Evolutionary conservation across 805 yeast species (phyloP), one percentile per base, ranked within the genome.

Genomic region (Ogataea sp.): DNA sequence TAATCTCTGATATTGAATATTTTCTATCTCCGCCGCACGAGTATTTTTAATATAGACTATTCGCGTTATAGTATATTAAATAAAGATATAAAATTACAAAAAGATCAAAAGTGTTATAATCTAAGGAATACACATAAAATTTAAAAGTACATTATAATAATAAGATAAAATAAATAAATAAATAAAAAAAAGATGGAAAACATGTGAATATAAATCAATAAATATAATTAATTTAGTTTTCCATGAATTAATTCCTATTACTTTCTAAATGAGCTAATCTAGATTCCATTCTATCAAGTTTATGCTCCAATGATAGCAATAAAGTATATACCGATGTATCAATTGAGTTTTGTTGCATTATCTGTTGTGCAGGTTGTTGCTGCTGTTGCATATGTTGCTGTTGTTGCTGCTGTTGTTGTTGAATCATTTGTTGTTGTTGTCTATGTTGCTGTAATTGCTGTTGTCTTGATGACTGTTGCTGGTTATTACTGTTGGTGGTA

Each of bases 341-440:
- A 8, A 29, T n/a, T n/a, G n/a, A n/a, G n/a, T n/a, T n/a, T n/a
- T n/a, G 16, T 29, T 29, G 32, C 8, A 8, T 15, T 6, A n/a
- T 29, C 32, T n/a, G 16, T 14, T 26, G 29, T 10, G 29, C n/a
- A 5, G 9, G 15, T 16, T 29, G 32, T 29, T 32, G 34, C 20
- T 32, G 34, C 24, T 24, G 28, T 33, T 33, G 36, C 5, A 5
- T n/a, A 20, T 33, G 36, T 33, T 33, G 36, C 24, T 15, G 28
- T 16, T 33, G 27, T 26, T 10, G 29, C 18, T 24, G 42, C 13
- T 29, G n/a, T 38, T 20, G 26, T 10, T 33, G 25, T 28, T 16
- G 30, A n/a, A n/a, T n/a, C n/a, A n/a, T n/a, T n/a, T n/a, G n/a
- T n/a, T n/a, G n/a, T 33, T 24, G 28, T 33, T 33, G 36, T 5